phyloP scores from a whole-genome alignment of 2,329 filamentous ascomycete genomes.

The Cordyceps farinosa region DNA sequence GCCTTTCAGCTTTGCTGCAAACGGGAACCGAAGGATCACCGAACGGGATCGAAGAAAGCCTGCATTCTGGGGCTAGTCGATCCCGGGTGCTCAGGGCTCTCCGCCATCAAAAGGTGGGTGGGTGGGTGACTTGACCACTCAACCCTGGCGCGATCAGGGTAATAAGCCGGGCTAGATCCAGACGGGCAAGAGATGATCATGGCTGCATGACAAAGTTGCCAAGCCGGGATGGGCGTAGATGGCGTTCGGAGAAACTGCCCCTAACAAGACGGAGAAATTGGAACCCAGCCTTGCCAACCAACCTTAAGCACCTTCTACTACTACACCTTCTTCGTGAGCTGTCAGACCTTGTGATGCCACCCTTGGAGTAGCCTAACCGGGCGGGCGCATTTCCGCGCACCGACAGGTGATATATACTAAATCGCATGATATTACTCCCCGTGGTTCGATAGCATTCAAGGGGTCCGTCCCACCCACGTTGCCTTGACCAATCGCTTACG shows the following conservation, averaged over 20 bases:
- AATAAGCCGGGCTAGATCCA: not conserved
- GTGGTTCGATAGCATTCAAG: not conserved
- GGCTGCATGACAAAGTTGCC: not conserved
- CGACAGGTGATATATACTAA: not conserved
- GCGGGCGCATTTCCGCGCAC: not conserved
- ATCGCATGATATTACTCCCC: not conserved
- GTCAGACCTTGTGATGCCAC: not conserved
- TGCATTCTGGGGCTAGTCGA: not conserved
- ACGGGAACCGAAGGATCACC: slow-evolving; percentile 10
- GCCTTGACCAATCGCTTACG: slow-evolving; percentile 13
- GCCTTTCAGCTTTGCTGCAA: slow-evolving; percentile 13
- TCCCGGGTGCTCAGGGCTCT: not conserved
- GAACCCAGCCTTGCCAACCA: not conserved
- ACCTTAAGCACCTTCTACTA: not conserved
- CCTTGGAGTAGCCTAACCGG: not conserved
- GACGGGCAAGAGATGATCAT: slow-evolving; percentile 5
- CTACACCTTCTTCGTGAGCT: not conserved
- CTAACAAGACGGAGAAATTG: slow-evolving; percentile 14
- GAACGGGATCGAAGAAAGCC: slow-evolving; percentile 8
- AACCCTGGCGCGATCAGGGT: not conserved
- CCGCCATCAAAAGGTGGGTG: not conserved
- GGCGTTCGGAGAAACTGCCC: not conserved
- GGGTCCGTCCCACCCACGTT: not conserved
- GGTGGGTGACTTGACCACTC: not conserved
- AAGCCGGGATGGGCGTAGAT: not conserved